Conservation (phyloP, 345 rosid genomes). For the Eucalyptus marginata region DNA sequence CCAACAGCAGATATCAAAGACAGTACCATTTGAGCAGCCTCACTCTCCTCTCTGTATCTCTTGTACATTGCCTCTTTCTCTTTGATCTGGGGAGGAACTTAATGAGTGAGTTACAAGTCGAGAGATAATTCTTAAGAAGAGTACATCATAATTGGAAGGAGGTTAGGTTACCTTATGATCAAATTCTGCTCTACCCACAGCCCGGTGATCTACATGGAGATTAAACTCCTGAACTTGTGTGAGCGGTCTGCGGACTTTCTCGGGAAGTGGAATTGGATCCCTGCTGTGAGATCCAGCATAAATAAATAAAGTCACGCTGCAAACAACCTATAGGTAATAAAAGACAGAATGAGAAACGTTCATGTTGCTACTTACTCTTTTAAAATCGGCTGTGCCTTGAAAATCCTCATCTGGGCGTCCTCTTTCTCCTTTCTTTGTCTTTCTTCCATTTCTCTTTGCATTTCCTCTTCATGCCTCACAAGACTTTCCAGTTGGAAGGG, state of each 20-base stretch:
- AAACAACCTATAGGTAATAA: not conserved
- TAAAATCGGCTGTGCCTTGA: constrained; percentile 69
- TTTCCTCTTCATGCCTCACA: constrained; percentile 81
- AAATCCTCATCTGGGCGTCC: constrained; percentile 59
- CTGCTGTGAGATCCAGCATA: constrained; percentile 14
- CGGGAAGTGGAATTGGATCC: constrained; percentile 89
- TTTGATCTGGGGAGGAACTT: constrained; percentile 43
- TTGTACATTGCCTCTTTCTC: constrained; percentile 81
- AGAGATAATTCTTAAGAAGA: not conserved
- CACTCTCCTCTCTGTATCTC: constrained; percentile 92
- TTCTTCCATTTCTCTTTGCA: constrained; percentile 76
- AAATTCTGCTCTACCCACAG: constrained; percentile 79
- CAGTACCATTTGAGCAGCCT: constrained; percentile 70
- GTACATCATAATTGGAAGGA: not conserved
- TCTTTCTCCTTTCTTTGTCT: constrained; percentile 56
- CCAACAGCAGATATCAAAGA: not conserved
- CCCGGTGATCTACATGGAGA: constrained; percentile 59
- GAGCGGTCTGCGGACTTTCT: constrained; percentile 79
- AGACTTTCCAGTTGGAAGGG: constrained; percentile 88
- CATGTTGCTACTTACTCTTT: constrained; percentile 44
- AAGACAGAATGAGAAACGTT: not conserved
- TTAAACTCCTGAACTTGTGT: constrained; percentile 67
- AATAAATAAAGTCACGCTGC: not conserved
- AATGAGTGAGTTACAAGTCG: not conserved
- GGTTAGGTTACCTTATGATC: constrained; percentile 60